Conservation (phyloP, 108 stramenopile species). For the Epipyxis sp. region DNA sequence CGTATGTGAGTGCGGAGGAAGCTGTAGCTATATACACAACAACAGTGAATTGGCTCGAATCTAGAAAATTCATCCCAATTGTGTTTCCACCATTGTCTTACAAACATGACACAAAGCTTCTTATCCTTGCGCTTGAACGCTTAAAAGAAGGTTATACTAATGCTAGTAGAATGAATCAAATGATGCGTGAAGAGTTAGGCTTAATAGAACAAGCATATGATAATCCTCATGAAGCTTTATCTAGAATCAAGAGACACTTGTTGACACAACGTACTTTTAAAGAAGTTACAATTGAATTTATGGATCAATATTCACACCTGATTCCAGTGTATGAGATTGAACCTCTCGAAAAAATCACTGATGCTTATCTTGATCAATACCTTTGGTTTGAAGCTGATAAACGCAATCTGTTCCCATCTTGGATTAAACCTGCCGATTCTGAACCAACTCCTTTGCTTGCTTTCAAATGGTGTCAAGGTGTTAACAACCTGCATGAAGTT, state of each 20-base stretch:
- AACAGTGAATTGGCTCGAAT: constrained; percentile 99
- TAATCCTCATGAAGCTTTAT: constrained; percentile 97
- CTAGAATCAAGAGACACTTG: constrained; percentile 95
- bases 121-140: constrained; percentile 96
- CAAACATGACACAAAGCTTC: constrained; percentile 99
- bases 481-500: constrained; percentile 93
- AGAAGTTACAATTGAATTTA: constrained; percentile 97
- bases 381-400: constrained; percentile 99
- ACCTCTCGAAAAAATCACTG: constrained; percentile 97
- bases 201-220: constrained; percentile 96
- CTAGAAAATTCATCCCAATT: constrained; percentile 94
- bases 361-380: constrained; percentile 99
- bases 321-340: constrained; percentile 96
- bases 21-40: constrained; percentile 99
- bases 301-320: constrained; percentile 96
- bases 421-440: constrained; percentile 95
- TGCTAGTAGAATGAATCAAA: constrained; percentile 86
- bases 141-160: constrained; percentile 94
- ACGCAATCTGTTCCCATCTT: constrained; percentile 81
- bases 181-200: constrained; percentile 92
- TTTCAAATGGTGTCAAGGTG: constrained; percentile 99
- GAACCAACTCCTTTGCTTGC: constrained; percentile 97
- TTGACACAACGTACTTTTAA: constrained; percentile 98
- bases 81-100: constrained; percentile 98
- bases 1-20: constrained; percentile 96